Conservation (phyloP, 2,329 filamentous ascomycete genomes). For the Raffaelea ambrosiae region DNA sequence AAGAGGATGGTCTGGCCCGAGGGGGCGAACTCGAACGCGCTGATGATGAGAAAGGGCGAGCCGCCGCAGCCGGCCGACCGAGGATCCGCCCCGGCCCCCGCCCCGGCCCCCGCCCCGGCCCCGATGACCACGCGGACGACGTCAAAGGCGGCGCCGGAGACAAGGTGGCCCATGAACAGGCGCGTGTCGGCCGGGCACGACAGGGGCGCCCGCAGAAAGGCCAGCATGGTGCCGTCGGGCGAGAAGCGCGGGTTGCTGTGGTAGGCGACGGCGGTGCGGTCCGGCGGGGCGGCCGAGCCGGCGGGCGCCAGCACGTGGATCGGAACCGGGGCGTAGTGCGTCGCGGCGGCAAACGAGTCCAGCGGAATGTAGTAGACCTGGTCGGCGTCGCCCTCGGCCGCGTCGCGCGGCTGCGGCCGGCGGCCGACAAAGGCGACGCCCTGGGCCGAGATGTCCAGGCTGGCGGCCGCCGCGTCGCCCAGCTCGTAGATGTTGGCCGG, state of each 20-base stretch:
- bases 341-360: slow-evolving; percentile 19
- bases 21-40: slow-evolving; percentile 25
- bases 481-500: slow-evolving; percentile 19
- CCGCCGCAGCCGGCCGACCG: slow-evolving; percentile 13
- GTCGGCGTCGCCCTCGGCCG: slow-evolving; percentile 7
- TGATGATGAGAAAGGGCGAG: slow-evolving; percentile 16
- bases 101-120: slow-evolving; percentile 17
- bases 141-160: slow-evolving; percentile 18
- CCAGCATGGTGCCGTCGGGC: slow-evolving; percentile 26
- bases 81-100: slow-evolving; percentile 14
- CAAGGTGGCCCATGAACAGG: slow-evolving; percentile 23
- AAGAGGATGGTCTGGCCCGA: slow-evolving; percentile 24
- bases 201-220: slow-evolving; percentile 22
- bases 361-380: slow-evolving; percentile 25
- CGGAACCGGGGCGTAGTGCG: slow-evolving; percentile 13
- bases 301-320: slow-evolving; percentile 11
- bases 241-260: slow-evolving; percentile 24
- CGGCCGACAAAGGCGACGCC: slow-evolving; percentile 26
- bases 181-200: slow-evolving; percentile 17
- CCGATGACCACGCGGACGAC: slow-evolving; percentile 9
- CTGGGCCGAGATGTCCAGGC: slow-evolving; percentile 24
- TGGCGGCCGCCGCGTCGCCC: slow-evolving; percentile 11
- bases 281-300: background rate
- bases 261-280: background rate
- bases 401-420: slow-evolving; percentile 12